phyloP scores from a whole-genome alignment of 1,139 yeast species.

The Geotrichum citri-aurantii region DNA sequence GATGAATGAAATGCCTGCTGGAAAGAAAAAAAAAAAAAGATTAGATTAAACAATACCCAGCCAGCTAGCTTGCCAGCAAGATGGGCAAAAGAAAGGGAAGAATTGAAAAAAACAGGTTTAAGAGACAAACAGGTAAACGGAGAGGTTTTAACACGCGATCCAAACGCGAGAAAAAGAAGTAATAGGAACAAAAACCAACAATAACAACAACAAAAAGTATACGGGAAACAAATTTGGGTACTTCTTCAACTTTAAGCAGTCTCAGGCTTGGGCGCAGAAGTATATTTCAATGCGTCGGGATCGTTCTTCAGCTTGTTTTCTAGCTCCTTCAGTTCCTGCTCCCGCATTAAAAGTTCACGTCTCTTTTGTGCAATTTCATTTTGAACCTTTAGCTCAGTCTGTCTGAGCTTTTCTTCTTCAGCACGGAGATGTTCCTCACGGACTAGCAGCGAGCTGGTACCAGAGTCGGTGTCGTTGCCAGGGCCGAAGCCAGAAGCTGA shows the following conservation, averaged over 20 bases:
- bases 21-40: not conserved
- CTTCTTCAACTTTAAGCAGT: not conserved
- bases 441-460: constrained; percentile 26
- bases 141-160: no score
- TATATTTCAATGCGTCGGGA: constrained; percentile 28
- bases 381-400: constrained; percentile 67
- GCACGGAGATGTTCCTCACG: constrained; percentile 40
- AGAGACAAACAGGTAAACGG: no score
- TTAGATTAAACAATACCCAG: no score
- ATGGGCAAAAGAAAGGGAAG: no score
- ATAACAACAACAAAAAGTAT: no score
- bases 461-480: constrained; percentile 20
- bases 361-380: constrained; percentile 81
- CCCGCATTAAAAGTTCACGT: constrained; percentile 81
- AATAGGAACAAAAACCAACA: no score
- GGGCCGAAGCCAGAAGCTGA: not conserved
- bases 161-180: no score
- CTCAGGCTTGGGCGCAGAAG: constrained; percentile 62
- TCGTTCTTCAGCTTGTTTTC: constrained; percentile 53
- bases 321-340: constrained; percentile 75
- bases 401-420: constrained; percentile 40
- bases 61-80: not conserved
- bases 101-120: no score
- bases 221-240: not conserved
- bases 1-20: no score